A percentile compares a stretch with the other conserved stretches of the same genome.
Conservation (phyloP, 169 alveolate genomes). For the Neospora caninum region DNA sequence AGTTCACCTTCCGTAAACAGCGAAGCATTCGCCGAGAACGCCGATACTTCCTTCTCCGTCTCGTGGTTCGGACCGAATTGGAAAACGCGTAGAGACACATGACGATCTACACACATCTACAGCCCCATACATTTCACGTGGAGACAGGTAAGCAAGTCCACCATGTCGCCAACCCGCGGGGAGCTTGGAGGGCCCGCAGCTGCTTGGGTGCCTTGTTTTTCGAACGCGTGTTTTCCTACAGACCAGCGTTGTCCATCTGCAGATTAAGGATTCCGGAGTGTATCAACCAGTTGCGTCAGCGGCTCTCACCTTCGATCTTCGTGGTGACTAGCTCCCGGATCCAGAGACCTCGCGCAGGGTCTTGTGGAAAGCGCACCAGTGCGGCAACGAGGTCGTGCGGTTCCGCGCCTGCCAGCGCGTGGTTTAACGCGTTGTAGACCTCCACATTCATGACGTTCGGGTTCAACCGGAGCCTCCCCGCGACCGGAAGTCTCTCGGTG, state of each 20-base stretch:
- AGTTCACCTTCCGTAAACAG: background rate
- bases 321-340: background rate
- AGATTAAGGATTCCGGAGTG: background rate
- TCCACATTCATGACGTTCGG: background rate
- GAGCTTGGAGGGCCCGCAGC: too few relatives aligned
- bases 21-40: background rate
- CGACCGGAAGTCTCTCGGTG: too few relatives aligned
- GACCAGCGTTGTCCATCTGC: background rate
- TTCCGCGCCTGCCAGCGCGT: background rate
- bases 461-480: background rate
- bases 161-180: too few relatives aligned
- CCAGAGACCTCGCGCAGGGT: conserved; percentile 21
- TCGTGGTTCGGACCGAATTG: too few relatives aligned
- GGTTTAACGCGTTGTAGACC: background rate
- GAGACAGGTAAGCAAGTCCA: too few relatives aligned
- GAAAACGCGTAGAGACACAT: too few relatives aligned
- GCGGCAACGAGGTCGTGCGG: background rate
- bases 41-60: too few relatives aligned
- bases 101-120: too few relatives aligned
- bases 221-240: background rate
- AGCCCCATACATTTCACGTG: too few relatives aligned
- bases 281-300: too few relatives aligned
- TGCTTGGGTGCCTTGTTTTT: too few relatives aligned
- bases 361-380: background rate
- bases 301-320: background rate